Evolutionary conservation across 2,329 filamentous ascomycete genomes (phyloP), one percentile per base, ranked within the genome.

Genomic region (Aspergillus sp.): DNA sequence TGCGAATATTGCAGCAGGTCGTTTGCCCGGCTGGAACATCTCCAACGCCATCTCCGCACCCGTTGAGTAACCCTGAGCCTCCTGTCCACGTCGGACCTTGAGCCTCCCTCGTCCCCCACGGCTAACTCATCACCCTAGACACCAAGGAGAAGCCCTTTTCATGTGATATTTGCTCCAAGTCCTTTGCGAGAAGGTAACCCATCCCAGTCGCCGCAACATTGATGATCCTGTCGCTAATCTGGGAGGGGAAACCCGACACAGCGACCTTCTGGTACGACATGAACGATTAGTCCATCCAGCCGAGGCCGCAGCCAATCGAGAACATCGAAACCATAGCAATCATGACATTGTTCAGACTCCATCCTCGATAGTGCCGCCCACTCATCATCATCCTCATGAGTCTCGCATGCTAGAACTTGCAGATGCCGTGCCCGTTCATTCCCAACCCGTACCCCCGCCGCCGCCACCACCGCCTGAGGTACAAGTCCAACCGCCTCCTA

Each of bases 1-100:
- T 78, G 75, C 61, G 74, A 76, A 63, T 76, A 76, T 57, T 78
- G 75, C 64, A 75, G 73, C 60, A 65, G 75, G 56, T 71, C 74
- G 36, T 78, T 78, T 64, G 75, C 74, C 50, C 73, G 75, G 47
- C 62, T 78, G 56, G 75, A 78, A 65, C 75, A 78, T 68, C 74
- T 78, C 63, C 75, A 78, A 71, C 71, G 75, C 60, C 75, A 78
- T 72, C 74, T 77, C 69, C 73, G 75, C 68, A 78, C 75, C 59
- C 75, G 73, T 75, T 72, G 71, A 73, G 71, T 71, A 67, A 66
- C 67, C 67, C 67, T 66, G 54, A 52, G 47, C 35, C 45, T 40
- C 50, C 51, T 51, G 48, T 59, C 49, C 57, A 55, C 17, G 26
- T 36, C 20, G 40, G 40, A 42, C 26, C 26, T 30, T 8, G 26